A percentile compares a stretch with the other conserved stretches of the same genome.
Evolutionary conservation across 1,284 basidiomycete species (phyloP).

Genomic region (Dichomitus squalens): DNA sequence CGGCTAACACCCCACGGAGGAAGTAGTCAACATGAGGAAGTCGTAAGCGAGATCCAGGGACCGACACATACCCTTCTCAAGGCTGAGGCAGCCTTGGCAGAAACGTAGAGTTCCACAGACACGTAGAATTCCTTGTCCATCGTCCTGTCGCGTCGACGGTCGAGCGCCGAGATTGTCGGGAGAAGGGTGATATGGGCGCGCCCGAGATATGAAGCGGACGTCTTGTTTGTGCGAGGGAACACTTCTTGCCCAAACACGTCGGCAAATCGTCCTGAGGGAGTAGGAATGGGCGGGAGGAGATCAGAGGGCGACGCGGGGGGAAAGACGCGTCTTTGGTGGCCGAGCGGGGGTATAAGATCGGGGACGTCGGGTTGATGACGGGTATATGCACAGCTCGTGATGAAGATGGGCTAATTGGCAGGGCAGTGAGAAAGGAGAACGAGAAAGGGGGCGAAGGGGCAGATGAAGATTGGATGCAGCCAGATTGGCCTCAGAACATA

Average conservation of each 20-base stretch:
- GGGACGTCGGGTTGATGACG: constrained; percentile 2
- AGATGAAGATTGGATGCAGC: background rate
- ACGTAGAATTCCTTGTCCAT: constrained; percentile 46
- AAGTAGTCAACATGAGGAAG: constrained; percentile 11
- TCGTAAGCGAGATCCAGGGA: constrained; percentile 12
- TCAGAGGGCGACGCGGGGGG: background rate
- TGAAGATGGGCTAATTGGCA: constrained; percentile 10
- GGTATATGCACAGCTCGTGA: constrained; percentile 17
- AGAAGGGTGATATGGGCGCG: background rate
- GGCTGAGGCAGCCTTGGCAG: constrained; percentile 51
- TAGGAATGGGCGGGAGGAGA: background rate
- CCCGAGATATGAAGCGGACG: background rate
- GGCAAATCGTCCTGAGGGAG: background rate
- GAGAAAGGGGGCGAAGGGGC: background rate
- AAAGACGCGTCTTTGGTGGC: constrained; percentile 3
- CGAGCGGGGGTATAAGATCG: constrained; percentile 4
- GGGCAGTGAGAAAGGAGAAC: background rate
- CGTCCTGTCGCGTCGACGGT: background rate
- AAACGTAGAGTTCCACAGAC: constrained; percentile 65
- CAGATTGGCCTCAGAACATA: constrained; percentile 14
- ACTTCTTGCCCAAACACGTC: background rate
- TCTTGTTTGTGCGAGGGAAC: background rate
- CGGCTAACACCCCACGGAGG: constrained; percentile 19
- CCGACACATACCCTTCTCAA: constrained; percentile 57
- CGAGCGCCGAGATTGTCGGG: constrained; percentile 9